Evolutionary conservation across 495 filamentous ascomycete species (phyloP), one percentile per base, ranked within the genome.

Genomic region (Podospora comata): DNA sequence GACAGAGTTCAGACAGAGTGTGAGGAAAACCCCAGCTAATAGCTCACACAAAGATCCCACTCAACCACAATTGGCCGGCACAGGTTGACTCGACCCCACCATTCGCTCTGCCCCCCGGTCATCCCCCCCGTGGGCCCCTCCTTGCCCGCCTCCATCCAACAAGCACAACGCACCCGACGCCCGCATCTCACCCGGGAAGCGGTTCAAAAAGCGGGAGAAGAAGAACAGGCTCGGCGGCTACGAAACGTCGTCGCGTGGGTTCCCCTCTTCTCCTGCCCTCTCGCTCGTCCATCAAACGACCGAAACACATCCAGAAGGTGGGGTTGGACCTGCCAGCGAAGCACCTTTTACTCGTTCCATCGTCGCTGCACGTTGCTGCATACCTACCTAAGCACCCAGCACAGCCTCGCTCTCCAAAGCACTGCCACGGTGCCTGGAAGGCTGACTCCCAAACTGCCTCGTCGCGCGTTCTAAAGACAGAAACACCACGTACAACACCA

Each of bases 361-460:
- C 39, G 39, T 48, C 39, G 7, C 39, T 48, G 39, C 39, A 48
- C 39, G 39, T 48, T 48, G 39, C 39, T 48, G 39, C 39, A 48
- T 48, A 48, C 39, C 7, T 48, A 48, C 39, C 39, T 48, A 16
- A 48, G 39, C 39, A 48, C 55, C n/a, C 55, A 58, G 77, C 76
- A 79, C 77, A 78, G 76, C 77, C 77, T 75, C 75, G 64, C 65
- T 48, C 63, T 16, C 34, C 59, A 32, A 48, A 70, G 76, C 77
- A 79, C 71, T 73, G 77, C 74, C 73, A 72, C 77, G 18, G 68
- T 70, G 62, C 73, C 74, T 72, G 64, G 67, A 72, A 78, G 77
- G 77, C 77, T 77, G 77, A 79, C 71, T 74, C 48, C 67, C 67
- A 77, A 66, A 74, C 70, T 77, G 75, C 77, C 75, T 77, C 70